Conservation (phyloP, 352 stramenopile species). For the Pythium aphanidermatum region DNA sequence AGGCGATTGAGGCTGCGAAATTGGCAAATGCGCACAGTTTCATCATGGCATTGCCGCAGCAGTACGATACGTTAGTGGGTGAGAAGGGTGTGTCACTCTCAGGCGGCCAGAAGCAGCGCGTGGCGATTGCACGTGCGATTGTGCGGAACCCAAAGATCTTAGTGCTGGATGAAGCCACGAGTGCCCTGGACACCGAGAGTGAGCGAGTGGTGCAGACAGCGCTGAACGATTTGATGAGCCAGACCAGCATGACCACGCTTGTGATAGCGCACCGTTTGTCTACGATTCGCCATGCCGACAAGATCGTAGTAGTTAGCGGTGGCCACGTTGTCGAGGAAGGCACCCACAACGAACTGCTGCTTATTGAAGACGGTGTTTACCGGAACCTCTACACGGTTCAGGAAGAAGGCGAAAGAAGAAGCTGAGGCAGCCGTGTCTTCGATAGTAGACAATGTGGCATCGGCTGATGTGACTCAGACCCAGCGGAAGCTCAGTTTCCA, state of each 20-base stretch:
- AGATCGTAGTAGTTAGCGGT: slow-evolving; percentile 44
- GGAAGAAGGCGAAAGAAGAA: slow-evolving; percentile 22
- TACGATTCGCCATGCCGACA: slow-evolving; percentile 53
- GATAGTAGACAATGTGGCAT: background rate
- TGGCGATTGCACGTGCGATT: slow-evolving; percentile 65
- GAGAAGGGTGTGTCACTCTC: slow-evolving; percentile 95
- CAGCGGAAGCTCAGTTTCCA: background rate
- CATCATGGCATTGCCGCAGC: slow-evolving; percentile 71
- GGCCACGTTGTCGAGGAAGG: slow-evolving; percentile 45
- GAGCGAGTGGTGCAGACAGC: slow-evolving; percentile 75
- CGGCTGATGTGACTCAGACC: too few relatives aligned
- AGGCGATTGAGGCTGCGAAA: slow-evolving; percentile 49
- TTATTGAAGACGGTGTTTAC: slow-evolving; percentile 45
- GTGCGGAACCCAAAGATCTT: slow-evolving; percentile 65
- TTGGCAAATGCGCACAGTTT: slow-evolving; percentile 64
- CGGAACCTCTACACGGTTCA: slow-evolving; percentile 29
- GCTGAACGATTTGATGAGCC: slow-evolving; percentile 42
- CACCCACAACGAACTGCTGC: slow-evolving; percentile 33
- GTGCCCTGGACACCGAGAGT: slow-evolving; percentile 59
- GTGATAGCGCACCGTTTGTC: slow-evolving; percentile 92
- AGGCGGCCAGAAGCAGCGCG: slow-evolving; percentile 94
- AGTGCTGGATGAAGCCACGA: slow-evolving; percentile 85
- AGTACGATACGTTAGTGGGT: slow-evolving; percentile 95
- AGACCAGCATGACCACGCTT: slow-evolving; percentile 75
- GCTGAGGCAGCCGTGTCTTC: slow-evolving; percentile 1